A percentile compares a stretch with the other conserved stretches of the same genome.
Conservation (phyloP, 202 grass and related monocot species). For the Saccharum hybrid region DNA sequence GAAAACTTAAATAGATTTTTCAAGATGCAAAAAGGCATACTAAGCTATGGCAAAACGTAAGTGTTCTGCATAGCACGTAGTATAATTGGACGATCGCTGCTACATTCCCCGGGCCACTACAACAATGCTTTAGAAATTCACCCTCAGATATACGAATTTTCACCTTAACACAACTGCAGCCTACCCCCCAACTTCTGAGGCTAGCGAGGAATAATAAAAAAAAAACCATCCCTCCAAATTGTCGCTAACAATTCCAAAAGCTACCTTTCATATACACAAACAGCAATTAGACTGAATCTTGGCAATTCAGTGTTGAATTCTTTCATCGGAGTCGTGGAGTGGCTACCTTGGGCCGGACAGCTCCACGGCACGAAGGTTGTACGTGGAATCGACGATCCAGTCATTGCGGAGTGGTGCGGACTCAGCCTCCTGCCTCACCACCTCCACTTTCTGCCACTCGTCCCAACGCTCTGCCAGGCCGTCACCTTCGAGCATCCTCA, state of each 20-base stretch:
- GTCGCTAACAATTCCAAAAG: conserved; percentile 40
- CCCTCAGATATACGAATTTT: conserved; percentile 39
- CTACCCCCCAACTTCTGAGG: conserved; percentile 41
- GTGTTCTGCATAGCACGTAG: not conserved
- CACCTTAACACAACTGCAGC: conserved; percentile 31
- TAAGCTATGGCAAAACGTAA: conserved; percentile 14
- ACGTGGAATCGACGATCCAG: conserved; percentile 73
- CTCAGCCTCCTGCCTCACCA: conserved; percentile 65
- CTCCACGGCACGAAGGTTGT: conserved; percentile 70
- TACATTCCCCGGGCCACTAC: conserved; percentile 2
- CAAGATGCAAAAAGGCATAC: not conserved
- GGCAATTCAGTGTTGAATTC: conserved; percentile 27
- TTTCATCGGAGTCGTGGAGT: not conserved
- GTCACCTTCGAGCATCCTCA: conserved; percentile 89
- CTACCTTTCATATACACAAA: conserved; percentile 64
- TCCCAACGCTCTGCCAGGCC: conserved; percentile 88
- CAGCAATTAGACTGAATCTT: conserved; percentile 50
- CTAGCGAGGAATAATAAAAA: conserved; percentile 33
- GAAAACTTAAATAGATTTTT: not conserved
- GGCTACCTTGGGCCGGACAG: conserved; percentile 75
- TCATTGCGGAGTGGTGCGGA: conserved; percentile 44
- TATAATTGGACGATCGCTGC: conserved; percentile 13
- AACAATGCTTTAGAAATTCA: conserved; percentile 24
- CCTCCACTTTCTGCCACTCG: conserved; percentile 91
- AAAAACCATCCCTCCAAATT: conserved; percentile 13